Evolutionary conservation across 2,329 filamentous ascomycete species (phyloP).

Genomic region (Xylaria multiplex): DNA sequence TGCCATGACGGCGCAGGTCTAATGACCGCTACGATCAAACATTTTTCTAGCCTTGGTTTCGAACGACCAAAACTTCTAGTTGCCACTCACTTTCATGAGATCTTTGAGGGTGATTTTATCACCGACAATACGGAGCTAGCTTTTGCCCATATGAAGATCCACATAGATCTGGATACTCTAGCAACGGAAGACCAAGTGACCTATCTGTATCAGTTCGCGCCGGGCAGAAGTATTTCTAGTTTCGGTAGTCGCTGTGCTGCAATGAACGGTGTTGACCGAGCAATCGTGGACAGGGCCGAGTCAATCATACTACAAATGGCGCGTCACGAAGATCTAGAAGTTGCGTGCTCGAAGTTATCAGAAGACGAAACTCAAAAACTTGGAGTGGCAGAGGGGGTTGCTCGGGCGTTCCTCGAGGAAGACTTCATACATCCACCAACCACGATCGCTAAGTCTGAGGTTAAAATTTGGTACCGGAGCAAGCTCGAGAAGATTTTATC

Average conservation of each 20-base stretch:
- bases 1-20: constrained; percentile 67
- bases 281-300: constrained; percentile 79
- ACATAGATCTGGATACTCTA: constrained; percentile 62
- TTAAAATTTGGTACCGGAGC: constrained; percentile 38
- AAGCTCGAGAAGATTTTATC: constrained; percentile 44
- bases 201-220: constrained; percentile 76
- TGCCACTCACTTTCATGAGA: constrained; percentile 75
- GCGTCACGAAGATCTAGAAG: constrained; percentile 79
- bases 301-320: constrained; percentile 74
- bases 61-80: constrained; percentile 66
- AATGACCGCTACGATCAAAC: constrained; percentile 65
- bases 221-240: constrained; percentile 79
- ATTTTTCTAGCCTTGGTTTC: constrained; percentile 60
- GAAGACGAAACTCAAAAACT: constrained; percentile 71
- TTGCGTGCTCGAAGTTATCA: constrained; percentile 75
- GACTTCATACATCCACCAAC: constrained; percentile 49
- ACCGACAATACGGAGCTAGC: constrained; percentile 59
- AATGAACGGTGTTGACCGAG: constrained; percentile 81
- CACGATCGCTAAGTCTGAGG: constrained; percentile 21
- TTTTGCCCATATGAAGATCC: constrained; percentile 79
- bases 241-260: constrained; percentile 88
- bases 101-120: constrained; percentile 74
- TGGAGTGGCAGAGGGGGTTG: constrained; percentile 70
- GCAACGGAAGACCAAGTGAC: constrained; percentile 71
- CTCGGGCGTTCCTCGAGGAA: constrained; percentile 66